Evolutionary conservation across 2,329 filamentous ascomycete species (phyloP), one percentile per base, ranked within the genome.

Genomic region (Bipolaris sorokiniana): DNA sequence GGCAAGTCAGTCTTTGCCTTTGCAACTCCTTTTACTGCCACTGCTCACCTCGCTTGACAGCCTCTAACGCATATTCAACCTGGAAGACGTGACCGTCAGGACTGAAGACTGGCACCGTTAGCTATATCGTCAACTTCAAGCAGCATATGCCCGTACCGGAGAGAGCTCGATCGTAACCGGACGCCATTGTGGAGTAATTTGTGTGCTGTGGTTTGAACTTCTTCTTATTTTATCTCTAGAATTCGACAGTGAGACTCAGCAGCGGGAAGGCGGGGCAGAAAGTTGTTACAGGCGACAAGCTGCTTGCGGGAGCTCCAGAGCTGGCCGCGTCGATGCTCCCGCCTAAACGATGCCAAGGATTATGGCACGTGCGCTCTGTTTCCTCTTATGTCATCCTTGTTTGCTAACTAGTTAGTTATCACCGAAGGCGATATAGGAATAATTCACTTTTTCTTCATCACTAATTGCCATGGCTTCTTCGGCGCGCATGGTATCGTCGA

Each of bases 41-140:
- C 18, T 13, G n/a, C 66, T 28, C 82, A 95, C 94, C 95, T 92
- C 95, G 84, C 85, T 99, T 99, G 68, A 99, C 95, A 68, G 95
- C 95, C 82, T 99, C 95, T 68, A 96, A 90, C 54, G 95, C 95
- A 86, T 99, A 99, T 85, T 99, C 95, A 74, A 99, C 95, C 81
- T 99, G 95, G 83, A 99, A 99, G 73, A 99, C 95, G 83, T 99
- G 95, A 80, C 95, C 95, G 82, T 99, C 95, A 74, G 95, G 95
- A 86, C 94, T 98, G 75, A 97, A 97, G 77, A 97, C 93, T 96
- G 71, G 65, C 76, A 66, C 59, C 42, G 61, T 72, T 68, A 74
- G 71, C 65, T 71, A 51, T 49, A 36, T 51, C 47, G 18, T n/a
- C 37, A 38, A 58, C 51, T 44, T 48, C 58, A 69, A 63, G 45